A percentile compares a stretch with the other conserved stretches of the same genome.
Evolutionary conservation across 148 eudicot species (phyloP).

Genomic region (Linanthus parryae): DNA sequence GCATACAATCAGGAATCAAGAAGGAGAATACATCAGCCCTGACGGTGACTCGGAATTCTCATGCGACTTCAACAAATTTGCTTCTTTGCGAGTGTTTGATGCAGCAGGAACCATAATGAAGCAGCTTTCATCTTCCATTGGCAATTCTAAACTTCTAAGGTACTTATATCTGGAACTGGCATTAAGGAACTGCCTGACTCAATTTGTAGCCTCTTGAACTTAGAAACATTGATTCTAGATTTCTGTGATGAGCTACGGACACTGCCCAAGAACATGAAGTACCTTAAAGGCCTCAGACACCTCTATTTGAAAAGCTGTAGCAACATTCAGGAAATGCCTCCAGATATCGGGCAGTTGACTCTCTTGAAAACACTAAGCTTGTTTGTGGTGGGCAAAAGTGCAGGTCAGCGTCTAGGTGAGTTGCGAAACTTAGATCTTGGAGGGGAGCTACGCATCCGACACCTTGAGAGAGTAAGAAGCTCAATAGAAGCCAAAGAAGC

Average conservation of each 20-base stretch:
- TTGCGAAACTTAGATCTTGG: not conserved
- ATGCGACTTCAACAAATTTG: not conserved
- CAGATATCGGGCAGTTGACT: constrained; percentile 1
- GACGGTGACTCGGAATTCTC: too few species aligned
- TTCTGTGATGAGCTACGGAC: not conserved
- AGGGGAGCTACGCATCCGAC: not conserved
- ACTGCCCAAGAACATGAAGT: not conserved
- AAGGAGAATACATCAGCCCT: not conserved
- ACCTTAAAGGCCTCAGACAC: not conserved
- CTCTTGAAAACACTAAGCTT: not conserved
- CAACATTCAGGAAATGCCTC: not conserved
- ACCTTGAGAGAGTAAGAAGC: constrained; percentile 10
- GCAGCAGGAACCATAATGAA: not conserved
- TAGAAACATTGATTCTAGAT: not conserved
- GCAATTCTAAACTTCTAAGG: constrained; percentile 1
- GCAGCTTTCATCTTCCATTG: not conserved
- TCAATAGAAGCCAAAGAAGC: not conserved
- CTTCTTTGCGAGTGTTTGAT: not conserved
- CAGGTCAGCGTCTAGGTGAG: not conserved
- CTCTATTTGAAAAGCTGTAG: not conserved
- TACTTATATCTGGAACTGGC: not conserved
- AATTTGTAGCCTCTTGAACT: not conserved
- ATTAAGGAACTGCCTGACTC: not conserved
- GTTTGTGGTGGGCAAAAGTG: not conserved
- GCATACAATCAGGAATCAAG: not conserved